phyloP scores from a whole-genome alignment of 2,329 filamentous ascomycete species.

The Lomentospora prolificans region DNA sequence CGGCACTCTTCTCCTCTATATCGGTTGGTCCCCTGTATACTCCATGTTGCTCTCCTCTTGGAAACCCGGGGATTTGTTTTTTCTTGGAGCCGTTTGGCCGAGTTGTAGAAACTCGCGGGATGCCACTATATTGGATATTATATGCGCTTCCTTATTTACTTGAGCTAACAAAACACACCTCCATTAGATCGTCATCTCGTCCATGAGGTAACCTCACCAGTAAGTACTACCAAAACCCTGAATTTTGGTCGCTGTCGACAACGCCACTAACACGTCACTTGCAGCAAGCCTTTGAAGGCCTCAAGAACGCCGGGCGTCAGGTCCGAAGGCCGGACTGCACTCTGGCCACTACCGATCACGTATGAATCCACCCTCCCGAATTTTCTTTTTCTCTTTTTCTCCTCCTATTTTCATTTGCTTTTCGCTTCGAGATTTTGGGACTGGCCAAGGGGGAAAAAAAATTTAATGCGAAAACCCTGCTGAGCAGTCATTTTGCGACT shows the following conservation, averaged over 20 bases:
- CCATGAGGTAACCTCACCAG: conserved; percentile 95
- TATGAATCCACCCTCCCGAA: conserved; percentile 34
- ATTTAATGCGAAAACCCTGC: too few relatives aligned
- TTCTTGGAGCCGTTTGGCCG: too few relatives aligned
- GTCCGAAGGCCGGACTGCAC: conserved; percentile 95
- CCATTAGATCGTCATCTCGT: conserved; percentile 78
- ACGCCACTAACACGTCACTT: conserved; percentile 14
- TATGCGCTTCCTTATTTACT: too few relatives aligned
- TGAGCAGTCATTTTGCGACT: neutral
- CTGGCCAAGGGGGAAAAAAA: neutral
- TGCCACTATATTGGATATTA: too few relatives aligned
- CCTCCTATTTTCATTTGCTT: conserved; percentile 8
- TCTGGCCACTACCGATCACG: conserved; percentile 90
- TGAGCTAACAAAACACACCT: neutral
- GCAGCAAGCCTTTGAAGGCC: conserved; percentile 92
- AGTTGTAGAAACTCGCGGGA: too few relatives aligned
- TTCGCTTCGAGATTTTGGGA: neutral
- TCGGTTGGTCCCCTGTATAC: conserved; percentile 50
- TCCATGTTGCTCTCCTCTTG: neutral
- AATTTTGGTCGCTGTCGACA: conserved; percentile 11
- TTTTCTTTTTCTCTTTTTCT: neutral
- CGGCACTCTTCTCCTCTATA: conserved; percentile 86
- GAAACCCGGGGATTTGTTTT: neutral
- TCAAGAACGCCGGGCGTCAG: conserved; percentile 77
- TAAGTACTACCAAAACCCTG: conserved; percentile 32